Conservation (phyloP, 1,284 basidiomycete species). For the Heterobasidion annosum region DNA sequence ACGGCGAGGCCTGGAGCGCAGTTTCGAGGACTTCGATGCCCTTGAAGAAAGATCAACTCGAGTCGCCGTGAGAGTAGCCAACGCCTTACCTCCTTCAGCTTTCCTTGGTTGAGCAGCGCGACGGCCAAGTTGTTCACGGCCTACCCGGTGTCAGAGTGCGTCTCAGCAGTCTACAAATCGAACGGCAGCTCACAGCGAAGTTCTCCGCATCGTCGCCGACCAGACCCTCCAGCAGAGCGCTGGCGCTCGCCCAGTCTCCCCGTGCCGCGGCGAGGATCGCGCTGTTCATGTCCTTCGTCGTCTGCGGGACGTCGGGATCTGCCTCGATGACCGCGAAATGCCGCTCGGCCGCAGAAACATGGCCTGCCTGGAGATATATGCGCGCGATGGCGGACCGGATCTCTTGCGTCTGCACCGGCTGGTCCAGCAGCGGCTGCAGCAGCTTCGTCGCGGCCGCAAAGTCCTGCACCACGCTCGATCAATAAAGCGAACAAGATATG, state of each 20-base stretch:
- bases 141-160: conserved; percentile 22
- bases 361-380: conserved; percentile 66
- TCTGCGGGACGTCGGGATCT: conserved; percentile 30
- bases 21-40: conserved; percentile 60
- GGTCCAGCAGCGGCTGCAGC: conserved; percentile 51
- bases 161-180: neutral
- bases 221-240: conserved; percentile 30
- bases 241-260: conserved; percentile 58
- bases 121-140: conserved; percentile 76
- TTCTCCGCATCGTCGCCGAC: conserved; percentile 46
- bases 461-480: conserved; percentile 36
- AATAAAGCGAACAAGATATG: neutral
- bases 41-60: conserved; percentile 22
- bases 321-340: conserved; percentile 44
- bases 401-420: conserved; percentile 34
- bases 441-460: conserved; percentile 54
- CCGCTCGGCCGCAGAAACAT: conserved; percentile 42
- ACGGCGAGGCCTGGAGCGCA: conserved; percentile 52
- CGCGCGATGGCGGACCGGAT: conserved; percentile 60
- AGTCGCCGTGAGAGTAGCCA: neutral
- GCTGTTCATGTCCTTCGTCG: conserved; percentile 47
- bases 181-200: conserved; percentile 40
- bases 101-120: conserved; percentile 57
- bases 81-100: conserved; percentile 51
- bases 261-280: conserved; percentile 55